Evolutionary conservation across 2,329 filamentous ascomycete genomes (phyloP), one percentile per base, ranked within the genome.

Genomic region (Parasarocladium wereldwijsianum): DNA sequence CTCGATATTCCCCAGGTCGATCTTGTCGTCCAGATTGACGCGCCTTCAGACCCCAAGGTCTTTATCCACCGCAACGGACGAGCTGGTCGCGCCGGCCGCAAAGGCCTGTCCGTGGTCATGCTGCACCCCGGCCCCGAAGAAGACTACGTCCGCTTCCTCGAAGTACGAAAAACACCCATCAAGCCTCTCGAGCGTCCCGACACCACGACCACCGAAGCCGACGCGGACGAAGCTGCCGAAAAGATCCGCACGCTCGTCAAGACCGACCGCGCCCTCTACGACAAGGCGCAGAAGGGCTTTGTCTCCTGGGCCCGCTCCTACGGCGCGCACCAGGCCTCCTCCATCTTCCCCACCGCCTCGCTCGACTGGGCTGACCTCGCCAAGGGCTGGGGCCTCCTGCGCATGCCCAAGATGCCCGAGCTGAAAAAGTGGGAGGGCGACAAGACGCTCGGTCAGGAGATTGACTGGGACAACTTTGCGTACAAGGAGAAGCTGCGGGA

Each of bases 301-400:
- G 87, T 96, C 14, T 87, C 80, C 46, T 96, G 85, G 81, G 74
- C 93, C 2, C 74, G 85, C 47, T 80, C 82, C 40, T 96, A 96
- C 56, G 80, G 73, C 47, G 92, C 90, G 44, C 90, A 96, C 45
- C 75, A 86, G 40, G 85, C 87, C 1, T 77, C 73, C 35, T 92
- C 84, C 44, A 96, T 98, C 40, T 98, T 98, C 60, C 73, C 80
- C 8, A 61, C 84, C 3, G 52, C 64, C 3, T 84, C 92, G 43
- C 63, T 94, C 11, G 77, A 93, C 50, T 98, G 90, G 90, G 58
- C 66, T 5, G 78, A 85, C 31, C 63, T 90, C 1, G 87, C 76
- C 1, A 64, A 72, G 32, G 80, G 78, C 1, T 98, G 87, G 83
- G 90, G 83, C 2, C 62, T 98, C 1, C 62, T 94, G 3, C 76